A percentile compares a stretch with the other conserved stretches of the same genome.
Evolutionary conservation across 169 alveolate genomes (phyloP).

Genomic region (Eimeria maxima): DNA sequence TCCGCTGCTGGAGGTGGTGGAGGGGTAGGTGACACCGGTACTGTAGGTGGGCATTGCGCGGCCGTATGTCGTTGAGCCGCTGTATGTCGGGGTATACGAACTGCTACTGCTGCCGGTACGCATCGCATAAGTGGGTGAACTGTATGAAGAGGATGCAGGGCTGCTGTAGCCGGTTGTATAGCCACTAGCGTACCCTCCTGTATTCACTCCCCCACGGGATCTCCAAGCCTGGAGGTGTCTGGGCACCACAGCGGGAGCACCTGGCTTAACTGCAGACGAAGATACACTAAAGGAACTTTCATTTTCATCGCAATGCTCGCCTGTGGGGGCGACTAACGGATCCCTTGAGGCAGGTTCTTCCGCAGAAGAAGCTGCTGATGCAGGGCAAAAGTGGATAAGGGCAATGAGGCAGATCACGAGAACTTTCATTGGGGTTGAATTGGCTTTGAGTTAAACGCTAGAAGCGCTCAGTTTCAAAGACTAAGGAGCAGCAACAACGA

Average conservation of each 20-base stretch:
- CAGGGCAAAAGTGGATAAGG: not conserved
- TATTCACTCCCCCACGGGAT: constrained; percentile 28
- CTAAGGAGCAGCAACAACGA: not conserved
- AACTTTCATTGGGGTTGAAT: not conserved
- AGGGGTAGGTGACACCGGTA: constrained; percentile 32
- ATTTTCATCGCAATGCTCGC: constrained; percentile 1
- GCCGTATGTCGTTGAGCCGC: constrained; percentile 17
- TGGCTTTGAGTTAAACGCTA: not conserved
- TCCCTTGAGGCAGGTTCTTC: not conserved
- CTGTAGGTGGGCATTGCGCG: constrained; percentile 52
- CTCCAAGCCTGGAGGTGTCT: constrained; percentile 71
- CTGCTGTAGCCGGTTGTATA: constrained; percentile 56
- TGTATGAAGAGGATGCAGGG: not conserved
- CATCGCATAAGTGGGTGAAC: constrained; percentile 35
- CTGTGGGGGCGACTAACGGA: not conserved
- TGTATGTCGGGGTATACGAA: constrained; percentile 22
- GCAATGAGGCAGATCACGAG: not conserved
- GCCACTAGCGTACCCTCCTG: constrained; percentile 27
- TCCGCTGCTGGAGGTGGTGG: constrained; percentile 54
- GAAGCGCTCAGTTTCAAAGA: not conserved
- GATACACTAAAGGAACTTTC: not conserved
- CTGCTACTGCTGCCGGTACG: constrained; percentile 1
- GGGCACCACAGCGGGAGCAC: not conserved
- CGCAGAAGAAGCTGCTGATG: not conserved
- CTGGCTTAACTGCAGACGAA: not conserved